phyloP scores from a whole-genome alignment of 768 basidiomycete species.

The Pisolithus microcarpus region DNA sequence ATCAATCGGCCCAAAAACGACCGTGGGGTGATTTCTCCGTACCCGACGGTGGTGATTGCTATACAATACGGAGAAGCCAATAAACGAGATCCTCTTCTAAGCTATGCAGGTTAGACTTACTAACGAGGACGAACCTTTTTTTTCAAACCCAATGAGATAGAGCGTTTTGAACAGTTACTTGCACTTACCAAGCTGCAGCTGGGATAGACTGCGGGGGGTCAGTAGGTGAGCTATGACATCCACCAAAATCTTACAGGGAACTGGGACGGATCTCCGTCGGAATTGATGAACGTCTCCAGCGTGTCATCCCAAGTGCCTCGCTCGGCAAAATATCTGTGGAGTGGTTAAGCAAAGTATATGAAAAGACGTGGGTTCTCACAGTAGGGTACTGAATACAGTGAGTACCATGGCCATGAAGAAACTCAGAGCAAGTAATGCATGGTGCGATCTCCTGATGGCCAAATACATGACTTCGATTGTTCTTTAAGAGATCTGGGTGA shows the following conservation, averaged over 20 bases:
- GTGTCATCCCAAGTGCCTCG: slow-evolving; percentile 83
- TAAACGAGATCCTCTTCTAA: neutral
- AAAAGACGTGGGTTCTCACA: slow-evolving; percentile 39
- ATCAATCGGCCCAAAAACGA: slow-evolving; percentile 82
- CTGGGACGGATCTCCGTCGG: slow-evolving; percentile 76
- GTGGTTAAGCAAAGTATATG: neutral
- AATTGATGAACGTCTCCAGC: slow-evolving; percentile 74
- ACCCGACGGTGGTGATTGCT: slow-evolving; percentile 88
- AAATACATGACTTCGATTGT: slow-evolving; percentile 93
- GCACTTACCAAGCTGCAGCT: slow-evolving; percentile 66
- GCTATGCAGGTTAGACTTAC: slow-evolving; percentile 37
- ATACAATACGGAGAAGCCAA: neutral
- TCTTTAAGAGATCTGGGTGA: slow-evolving; percentile 28
- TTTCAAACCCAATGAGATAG: neutral
- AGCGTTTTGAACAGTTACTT: slow-evolving; percentile 6
- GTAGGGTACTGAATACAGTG: slow-evolving; percentile 78
- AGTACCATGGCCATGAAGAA: slow-evolving; percentile 88
- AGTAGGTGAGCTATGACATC: neutral
- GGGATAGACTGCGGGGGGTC: slow-evolving; percentile 48
- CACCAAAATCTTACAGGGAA: slow-evolving; percentile 48
- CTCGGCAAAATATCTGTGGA: slow-evolving; percentile 75
- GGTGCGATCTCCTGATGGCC: slow-evolving; percentile 76
- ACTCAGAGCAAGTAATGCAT: slow-evolving; percentile 77
- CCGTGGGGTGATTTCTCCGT: slow-evolving; percentile 86
- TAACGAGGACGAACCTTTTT: slow-evolving; percentile 65